Evolutionary conservation across 768 basidiomycete genomes (phyloP).

Genomic region (Suillus alpinus): DNA sequence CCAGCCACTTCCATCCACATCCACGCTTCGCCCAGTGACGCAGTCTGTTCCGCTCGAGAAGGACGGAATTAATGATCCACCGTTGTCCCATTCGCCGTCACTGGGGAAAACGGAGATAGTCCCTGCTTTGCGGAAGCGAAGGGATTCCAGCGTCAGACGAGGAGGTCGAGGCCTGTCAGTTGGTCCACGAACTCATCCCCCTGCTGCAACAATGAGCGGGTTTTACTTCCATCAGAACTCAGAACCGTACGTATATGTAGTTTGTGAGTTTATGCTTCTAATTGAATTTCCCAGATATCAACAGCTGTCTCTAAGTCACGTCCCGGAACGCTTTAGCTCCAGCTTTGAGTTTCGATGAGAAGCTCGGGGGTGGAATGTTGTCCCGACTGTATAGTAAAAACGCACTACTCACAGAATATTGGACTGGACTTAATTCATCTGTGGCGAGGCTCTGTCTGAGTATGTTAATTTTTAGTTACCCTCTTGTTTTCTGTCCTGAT

Average conservation of each 20-base stretch:
- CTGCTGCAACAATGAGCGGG: constrained; percentile 77
- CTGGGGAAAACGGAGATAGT: constrained; percentile 36
- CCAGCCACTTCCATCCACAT: constrained; percentile 36
- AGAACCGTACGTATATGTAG: constrained; percentile 67
- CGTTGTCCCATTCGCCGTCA: constrained; percentile 29
- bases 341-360: constrained; percentile 84
- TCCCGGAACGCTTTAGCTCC: constrained; percentile 69
- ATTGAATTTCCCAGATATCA: constrained; percentile 64
- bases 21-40: constrained; percentile 31
- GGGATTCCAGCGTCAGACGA: constrained; percentile 48
- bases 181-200: constrained; percentile 44
- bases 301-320: constrained; percentile 78
- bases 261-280: constrained; percentile 5
- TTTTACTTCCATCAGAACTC: constrained; percentile 95
- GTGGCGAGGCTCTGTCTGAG: neutral
- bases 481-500: neutral
- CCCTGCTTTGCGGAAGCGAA: constrained; percentile 33
- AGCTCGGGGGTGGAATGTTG: constrained; percentile 7
- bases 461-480: constrained; percentile 8
- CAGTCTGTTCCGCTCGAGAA: constrained; percentile 34
- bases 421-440: constrained; percentile 1
- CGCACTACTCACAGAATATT: constrained; percentile 6
- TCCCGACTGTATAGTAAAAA: constrained; percentile 2
- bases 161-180: constrained; percentile 46
- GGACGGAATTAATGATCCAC: constrained; percentile 25